Percentiles rank a stretch among this genome's conserved stretches.
Evolutionary conservation across 2,329 filamentous ascomycete species (phyloP).

Genomic region (Fusarium torulosum): DNA sequence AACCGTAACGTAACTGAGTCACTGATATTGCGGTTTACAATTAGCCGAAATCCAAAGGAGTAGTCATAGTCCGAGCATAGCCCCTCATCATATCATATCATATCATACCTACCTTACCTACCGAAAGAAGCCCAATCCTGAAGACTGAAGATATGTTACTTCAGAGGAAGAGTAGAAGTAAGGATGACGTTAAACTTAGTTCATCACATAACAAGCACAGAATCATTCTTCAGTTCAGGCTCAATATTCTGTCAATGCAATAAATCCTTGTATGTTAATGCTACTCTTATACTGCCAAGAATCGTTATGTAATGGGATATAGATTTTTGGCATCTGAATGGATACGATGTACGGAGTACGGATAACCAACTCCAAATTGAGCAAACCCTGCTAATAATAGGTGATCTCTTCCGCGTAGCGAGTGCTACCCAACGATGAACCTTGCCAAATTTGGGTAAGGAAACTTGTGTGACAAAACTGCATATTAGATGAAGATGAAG

Average conservation of each 20-base stretch:
- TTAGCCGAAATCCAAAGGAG: background rate
- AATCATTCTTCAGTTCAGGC: background rate
- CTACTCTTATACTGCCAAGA: background rate
- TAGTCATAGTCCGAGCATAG: conserved; percentile 1
- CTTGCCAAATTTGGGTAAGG: background rate
- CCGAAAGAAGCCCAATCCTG: background rate
- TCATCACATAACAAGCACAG: conserved; percentile 26
- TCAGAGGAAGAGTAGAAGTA: background rate
- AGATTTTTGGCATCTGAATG: conserved; percentile 26
- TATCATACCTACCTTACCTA: too few species aligned
- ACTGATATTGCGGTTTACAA: background rate
- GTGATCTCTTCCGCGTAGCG: conserved; percentile 26
- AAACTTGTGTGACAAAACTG: background rate
- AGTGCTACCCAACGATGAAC: background rate
- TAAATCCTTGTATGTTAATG: background rate
- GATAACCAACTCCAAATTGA: background rate
- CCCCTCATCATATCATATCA: conserved; percentile 6
- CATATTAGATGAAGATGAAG: conserved; percentile 1
- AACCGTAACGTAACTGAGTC: background rate
- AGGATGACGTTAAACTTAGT: conserved; percentile 1
- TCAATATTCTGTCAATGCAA: conserved; percentile 1
- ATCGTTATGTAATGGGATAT: conserved; percentile 15
- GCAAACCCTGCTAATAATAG: conserved; percentile 37
- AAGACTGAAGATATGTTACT: background rate
- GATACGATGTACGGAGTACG: background rate